These are phyloP conservation scores for Paracoccidioides lutzii DNA, from an alignment of 2,329 filamentous ascomycete species.

Conservation along the genomic window DNA sequence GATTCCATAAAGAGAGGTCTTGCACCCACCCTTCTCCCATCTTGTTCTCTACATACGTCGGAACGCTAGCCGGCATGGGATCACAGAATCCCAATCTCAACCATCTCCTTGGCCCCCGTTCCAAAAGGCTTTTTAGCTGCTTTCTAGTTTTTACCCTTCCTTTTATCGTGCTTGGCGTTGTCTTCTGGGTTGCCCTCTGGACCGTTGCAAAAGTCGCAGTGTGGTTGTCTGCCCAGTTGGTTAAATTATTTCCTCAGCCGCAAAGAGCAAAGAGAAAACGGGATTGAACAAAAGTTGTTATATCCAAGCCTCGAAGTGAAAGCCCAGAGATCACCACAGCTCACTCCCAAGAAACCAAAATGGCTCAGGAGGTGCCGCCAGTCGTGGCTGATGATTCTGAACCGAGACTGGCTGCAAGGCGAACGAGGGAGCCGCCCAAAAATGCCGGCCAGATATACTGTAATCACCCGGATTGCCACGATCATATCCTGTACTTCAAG, in stretches of 20 bases:
- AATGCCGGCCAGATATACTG: conserved; percentile 66
- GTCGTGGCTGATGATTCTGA: conserved; percentile 24
- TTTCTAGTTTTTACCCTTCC: not conserved
- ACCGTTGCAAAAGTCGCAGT: not conserved
- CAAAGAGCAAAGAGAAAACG: not conserved
- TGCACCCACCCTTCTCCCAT: not conserved
- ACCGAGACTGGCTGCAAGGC: conserved; percentile 30
- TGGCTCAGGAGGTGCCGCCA: conserved; percentile 17
- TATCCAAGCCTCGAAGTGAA: conserved; percentile 34
- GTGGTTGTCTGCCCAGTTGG: not conserved
- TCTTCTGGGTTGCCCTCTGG: not conserved
- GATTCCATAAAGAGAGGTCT: not conserved
- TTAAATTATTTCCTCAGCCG: not conserved
- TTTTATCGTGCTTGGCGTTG: not conserved
- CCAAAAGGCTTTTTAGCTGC: not conserved
- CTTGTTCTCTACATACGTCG: no score
- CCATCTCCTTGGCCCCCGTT: not conserved
- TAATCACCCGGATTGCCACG: conserved; percentile 54
- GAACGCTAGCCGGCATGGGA: not conserved
- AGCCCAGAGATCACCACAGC: conserved; percentile 24
- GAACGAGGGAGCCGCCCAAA: conserved; percentile 41
- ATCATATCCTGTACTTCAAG: conserved; percentile 53
- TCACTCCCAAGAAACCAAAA: conserved; percentile 21
- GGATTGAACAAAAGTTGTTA: not conserved
- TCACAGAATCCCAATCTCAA: not conserved